phyloP scores from a whole-genome alignment of 2,329 filamentous ascomycete species.

The Ilyonectria mors-panacis region DNA sequence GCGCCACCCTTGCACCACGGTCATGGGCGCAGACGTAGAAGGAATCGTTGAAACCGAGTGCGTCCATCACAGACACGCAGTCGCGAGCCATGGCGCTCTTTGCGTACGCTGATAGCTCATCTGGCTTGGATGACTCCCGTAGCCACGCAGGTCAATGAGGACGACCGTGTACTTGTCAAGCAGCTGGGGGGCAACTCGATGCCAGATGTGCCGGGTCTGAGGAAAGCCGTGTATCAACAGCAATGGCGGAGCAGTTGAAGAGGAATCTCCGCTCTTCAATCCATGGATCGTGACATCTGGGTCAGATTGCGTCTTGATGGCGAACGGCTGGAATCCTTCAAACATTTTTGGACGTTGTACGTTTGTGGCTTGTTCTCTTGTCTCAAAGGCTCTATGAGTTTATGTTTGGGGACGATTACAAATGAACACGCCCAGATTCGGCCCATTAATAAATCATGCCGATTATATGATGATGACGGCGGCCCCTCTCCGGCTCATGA shows the following conservation, averaged over 20 bases:
- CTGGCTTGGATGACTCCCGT: conserved; percentile 66
- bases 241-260: conserved; percentile 56
- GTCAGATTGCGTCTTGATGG: conserved; percentile 54
- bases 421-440: neutral
- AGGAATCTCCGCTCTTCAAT: conserved; percentile 52
- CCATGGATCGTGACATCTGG: conserved; percentile 61
- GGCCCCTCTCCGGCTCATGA: neutral
- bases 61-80: conserved; percentile 61
- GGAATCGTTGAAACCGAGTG: conserved; percentile 52
- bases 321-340: conserved; percentile 55
- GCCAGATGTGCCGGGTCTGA: conserved; percentile 68
- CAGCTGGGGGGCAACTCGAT: conserved; percentile 59
- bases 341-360: conserved; percentile 52
- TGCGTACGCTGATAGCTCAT: conserved; percentile 54
- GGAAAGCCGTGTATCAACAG: conserved; percentile 68
- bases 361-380: neutral
- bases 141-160: conserved; percentile 65
- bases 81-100: conserved; percentile 67
- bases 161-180: conserved; percentile 59
- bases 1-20: conserved; percentile 68
- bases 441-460: neutral
- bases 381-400: neutral
- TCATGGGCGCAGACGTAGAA: conserved; percentile 71
- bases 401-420: neutral
- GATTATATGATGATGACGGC: neutral